phyloP scores from a whole-genome alignment of 2,329 filamentous ascomycete genomes.

The Lojkania enalia region DNA sequence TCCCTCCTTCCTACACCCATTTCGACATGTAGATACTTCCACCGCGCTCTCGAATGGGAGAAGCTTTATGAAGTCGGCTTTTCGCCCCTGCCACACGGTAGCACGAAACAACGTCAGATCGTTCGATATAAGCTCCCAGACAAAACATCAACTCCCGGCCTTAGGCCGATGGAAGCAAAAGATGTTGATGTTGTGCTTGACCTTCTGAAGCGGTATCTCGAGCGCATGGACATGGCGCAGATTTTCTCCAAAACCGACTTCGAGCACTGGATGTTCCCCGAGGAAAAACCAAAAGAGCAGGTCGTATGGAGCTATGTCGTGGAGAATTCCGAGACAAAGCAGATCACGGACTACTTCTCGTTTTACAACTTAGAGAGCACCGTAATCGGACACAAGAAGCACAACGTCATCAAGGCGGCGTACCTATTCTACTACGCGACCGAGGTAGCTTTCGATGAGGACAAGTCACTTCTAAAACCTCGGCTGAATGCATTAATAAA shows the following conservation, averaged over 20 bases:
- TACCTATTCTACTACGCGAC: slow-evolving; percentile 98
- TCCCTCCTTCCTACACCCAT: slow-evolving; percentile 89
- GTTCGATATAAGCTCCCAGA: slow-evolving; percentile 83
- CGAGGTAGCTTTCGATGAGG: slow-evolving; percentile 69
- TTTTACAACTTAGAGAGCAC: slow-evolving; percentile 96
- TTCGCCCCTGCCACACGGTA: slow-evolving; percentile 80
- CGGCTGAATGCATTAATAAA: slow-evolving; percentile 79
- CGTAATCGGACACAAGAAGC: slow-evolving; percentile 79
- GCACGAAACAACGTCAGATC: slow-evolving; percentile 83
- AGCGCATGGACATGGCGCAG: slow-evolving; percentile 81
- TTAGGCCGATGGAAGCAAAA: slow-evolving; percentile 77
- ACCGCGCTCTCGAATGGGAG: slow-evolving; percentile 91
- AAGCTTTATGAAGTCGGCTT: slow-evolving; percentile 96
- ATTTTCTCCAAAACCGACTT: slow-evolving; percentile 80
- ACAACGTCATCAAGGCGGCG: slow-evolving; percentile 80
- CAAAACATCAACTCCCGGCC: slow-evolving; percentile 69
- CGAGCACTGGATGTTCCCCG: slow-evolving; percentile 81
- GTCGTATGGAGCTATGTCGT: slow-evolving; percentile 95
- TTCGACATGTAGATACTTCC: slow-evolving; percentile 92
- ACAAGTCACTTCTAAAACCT: slow-evolving; percentile 67
- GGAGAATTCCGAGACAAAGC: slow-evolving; percentile 68
- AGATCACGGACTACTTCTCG: slow-evolving; percentile 94
- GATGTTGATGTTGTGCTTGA: slow-evolving; percentile 77
- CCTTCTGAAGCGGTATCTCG: slow-evolving; percentile 76
- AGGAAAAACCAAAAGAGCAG: slow-evolving; percentile 62